Conservation (phyloP, 495 filamentous ascomycete genomes). For the Cryomyces antarcticus region DNA sequence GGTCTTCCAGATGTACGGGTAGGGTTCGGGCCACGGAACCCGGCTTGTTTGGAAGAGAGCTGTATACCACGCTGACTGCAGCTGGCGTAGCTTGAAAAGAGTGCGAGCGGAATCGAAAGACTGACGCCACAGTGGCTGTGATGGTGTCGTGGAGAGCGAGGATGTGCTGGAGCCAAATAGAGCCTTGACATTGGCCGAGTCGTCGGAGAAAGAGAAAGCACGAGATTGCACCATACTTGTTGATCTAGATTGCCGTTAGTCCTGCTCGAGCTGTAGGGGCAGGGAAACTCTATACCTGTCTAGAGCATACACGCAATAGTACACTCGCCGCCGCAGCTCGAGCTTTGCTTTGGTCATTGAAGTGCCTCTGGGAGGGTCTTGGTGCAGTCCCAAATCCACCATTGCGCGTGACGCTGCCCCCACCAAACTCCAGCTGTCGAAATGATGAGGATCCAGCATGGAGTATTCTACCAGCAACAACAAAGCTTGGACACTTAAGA, state of each 20-base stretch:
- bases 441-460: conserved; percentile 68
- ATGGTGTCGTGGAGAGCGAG: too few species aligned
- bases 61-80: conserved; percentile 69
- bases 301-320: conserved; percentile 68
- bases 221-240: conserved; percentile 62
- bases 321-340: conserved; percentile 58
- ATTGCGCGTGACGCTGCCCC: conserved; percentile 70
- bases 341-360: conserved; percentile 38
- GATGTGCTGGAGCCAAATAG: too few species aligned
- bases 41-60: conserved; percentile 53
- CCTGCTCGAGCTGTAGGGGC: conserved; percentile 3
- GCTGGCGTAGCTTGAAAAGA: conserved; percentile 53
- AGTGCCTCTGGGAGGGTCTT: conserved; percentile 55
- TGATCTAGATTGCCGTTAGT: conserved; percentile 28
- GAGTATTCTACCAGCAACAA: conserved; percentile 72
- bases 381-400: conserved; percentile 74
- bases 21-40: conserved; percentile 24
- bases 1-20: conserved; percentile 16
- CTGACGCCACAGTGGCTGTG: conserved; percentile 3
- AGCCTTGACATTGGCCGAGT: conserved; percentile 45
- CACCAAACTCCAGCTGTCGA: conserved; percentile 78
- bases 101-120: conserved; percentile 26
- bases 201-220: conserved; percentile 81
- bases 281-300: conserved; percentile 41
- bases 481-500: conserved; percentile 64